Evolutionary conservation across 805 yeast species (phyloP), one percentile per base, ranked within the genome.

Genomic region (Saccharomycopsis lassenensis): DNA sequence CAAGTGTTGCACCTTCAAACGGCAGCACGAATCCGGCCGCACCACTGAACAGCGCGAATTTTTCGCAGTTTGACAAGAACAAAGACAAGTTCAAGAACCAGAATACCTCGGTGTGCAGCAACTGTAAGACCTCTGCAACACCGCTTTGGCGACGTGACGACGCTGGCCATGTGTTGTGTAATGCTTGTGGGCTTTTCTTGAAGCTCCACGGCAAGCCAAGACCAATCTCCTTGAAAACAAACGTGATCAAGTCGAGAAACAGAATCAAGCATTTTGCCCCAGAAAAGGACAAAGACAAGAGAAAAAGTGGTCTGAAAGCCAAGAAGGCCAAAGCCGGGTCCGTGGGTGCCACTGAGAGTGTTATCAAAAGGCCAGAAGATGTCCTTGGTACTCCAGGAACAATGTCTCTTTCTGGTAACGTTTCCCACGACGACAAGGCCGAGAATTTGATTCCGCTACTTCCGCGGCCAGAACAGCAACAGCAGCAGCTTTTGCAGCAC

Each of bases 121-220:
- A 87, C 57, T 87, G 97, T 61, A 71, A 78, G 50, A 87, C 97
- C 2, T 81, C 85, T 40, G 87, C 91, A 1, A 87, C 97, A 2
- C 96, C 97, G 1, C 62, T 87, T 20, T 87, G 96, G 96, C 70
- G 96, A 57, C 67, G 96, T 45, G 95, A 87, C 58, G 95, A 86
- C 51, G 73, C 82, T 7, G 94, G 94, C 11, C 79, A 77, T 49
- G 94, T 87, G 23, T 66, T 87, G 32, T 87, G 97, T 57, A 87
- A 87, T 60, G 97, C 97, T 7, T 85, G 95, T 62, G 95, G 95
- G 0, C 63, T 85, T 33, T 85, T 85, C 51, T 60, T 86, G 41
- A 87, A 87, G 58, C 67, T 87, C 28, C 97, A 87, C 53, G 95
- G 95, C 17, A 71, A 94, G 36, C 84, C 95, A 25, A 68, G 97